Evolutionary conservation across 2,329 filamentous ascomycete species (phyloP).

Genomic region (Elsinoe necatrix): DNA sequence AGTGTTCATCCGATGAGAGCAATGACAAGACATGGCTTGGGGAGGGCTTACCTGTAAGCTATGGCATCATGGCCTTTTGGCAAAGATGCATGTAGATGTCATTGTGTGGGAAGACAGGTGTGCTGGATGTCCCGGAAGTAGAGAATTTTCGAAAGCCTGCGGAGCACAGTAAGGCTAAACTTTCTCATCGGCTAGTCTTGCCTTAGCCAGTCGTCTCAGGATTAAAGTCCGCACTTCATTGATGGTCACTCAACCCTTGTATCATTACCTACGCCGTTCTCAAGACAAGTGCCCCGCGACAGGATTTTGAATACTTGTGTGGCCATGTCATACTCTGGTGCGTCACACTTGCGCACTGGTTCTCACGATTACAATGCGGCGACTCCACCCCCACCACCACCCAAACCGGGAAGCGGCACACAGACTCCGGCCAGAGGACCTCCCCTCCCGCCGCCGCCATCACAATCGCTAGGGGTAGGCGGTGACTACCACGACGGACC

Average conservation of each 20-base stretch:
- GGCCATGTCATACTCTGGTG: background rate
- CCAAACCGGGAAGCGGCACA: constrained; percentile 35
- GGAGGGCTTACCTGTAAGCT: background rate
- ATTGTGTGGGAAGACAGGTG: background rate
- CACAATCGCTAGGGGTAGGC: constrained; percentile 24
- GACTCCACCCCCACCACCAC: constrained; percentile 42
- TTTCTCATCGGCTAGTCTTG: background rate
- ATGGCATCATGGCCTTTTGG: too few species aligned
- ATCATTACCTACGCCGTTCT: background rate
- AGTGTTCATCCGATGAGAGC: constrained; percentile 21
- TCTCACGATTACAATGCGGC: constrained; percentile 36
- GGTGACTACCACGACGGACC: constrained; percentile 23
- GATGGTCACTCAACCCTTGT: background rate
- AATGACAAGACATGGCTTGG: background rate
- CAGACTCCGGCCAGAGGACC: constrained; percentile 37
- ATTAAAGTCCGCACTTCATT: background rate
- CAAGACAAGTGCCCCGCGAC: background rate
- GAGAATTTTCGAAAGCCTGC: background rate
- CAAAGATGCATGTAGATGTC: too few species aligned
- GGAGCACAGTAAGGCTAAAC: background rate
- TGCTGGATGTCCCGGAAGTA: background rate
- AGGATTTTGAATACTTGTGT: background rate
- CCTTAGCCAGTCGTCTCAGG: background rate
- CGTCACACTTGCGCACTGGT: background rate
- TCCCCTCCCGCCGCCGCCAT: constrained; percentile 38